Base-by-base conservation (phyloP, 148 eudicot genomes). In the Agrostemma githago region DNA sequence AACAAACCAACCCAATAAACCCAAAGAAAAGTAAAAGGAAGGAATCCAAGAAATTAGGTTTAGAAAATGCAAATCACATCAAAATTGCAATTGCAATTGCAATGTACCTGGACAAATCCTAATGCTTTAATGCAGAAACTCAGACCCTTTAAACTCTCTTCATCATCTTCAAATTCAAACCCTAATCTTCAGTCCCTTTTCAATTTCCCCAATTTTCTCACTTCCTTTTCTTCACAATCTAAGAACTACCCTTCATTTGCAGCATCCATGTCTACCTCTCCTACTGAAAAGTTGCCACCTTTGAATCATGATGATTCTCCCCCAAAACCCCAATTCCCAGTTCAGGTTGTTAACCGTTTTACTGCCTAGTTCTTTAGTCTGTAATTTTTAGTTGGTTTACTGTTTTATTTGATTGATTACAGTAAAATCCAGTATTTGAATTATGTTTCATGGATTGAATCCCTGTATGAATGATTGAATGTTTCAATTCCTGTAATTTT, bases 91-190 rank as follows among this genome's bases (percentile, higher is more conserved):
- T 8, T 72, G 34, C 34, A 26, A 26, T 26, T 26, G 20, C 73
- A 76, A 69, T 79, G 84, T 69, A 84, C 74, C 80, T 80, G 82
- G 84, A 76, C 84, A 66, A 20, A 46, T 62, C 41, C 78, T 53
- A 17, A 82, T 34, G 0, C 73, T 20, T 72, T 76, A 74, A 79
- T 84, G 87, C 56, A 65, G 12, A 70, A 64, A 65, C 56, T 70
- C 11, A 70, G 69, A 65, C 63, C 42, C 15, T 61, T 19, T 17
- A 26, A 1, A 2, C 19, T 14, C 0, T 53, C 39, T 9, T 19
- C 38, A 26, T 26, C 34, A 26, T 26, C 34, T 26, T 26, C 34
- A 14, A 26, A 26, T 26, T 66, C 17, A 4, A 40, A 51, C 8
- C 74, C 71, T 14, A 17, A 54, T 0, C 12, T 70, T 66, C 76